Evolutionary conservation across 2,329 filamentous ascomycete species (phyloP).

Genomic region (Epichloe uncinata): DNA sequence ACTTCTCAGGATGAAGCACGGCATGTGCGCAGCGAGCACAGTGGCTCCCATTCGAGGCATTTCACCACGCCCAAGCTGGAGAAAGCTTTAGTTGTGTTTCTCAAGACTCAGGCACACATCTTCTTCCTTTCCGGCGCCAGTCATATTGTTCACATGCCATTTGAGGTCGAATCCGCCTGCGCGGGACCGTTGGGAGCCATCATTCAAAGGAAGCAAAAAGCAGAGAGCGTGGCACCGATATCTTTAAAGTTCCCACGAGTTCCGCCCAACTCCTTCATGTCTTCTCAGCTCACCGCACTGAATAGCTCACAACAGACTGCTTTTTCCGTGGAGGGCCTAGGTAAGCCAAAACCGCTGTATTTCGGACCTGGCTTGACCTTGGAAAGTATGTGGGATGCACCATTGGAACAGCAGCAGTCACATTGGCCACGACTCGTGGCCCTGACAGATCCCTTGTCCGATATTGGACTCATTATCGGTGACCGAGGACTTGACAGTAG

Average conservation of each 20-base stretch:
- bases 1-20: slow-evolving; percentile 28
- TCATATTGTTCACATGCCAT: slow-evolving; percentile 85
- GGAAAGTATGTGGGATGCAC: slow-evolving; percentile 44
- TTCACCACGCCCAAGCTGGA: slow-evolving; percentile 24
- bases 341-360: slow-evolving; percentile 39
- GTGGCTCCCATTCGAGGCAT: slow-evolving; percentile 4
- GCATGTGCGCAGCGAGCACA: background rate
- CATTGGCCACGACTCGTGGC: slow-evolving; percentile 68
- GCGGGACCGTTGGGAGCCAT: slow-evolving; percentile 72
- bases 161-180: slow-evolving; percentile 81
- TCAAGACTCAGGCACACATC: slow-evolving; percentile 86
- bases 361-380: slow-evolving; percentile 39
- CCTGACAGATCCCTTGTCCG: slow-evolving; percentile 72
- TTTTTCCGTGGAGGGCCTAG: slow-evolving; percentile 45
- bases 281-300: slow-evolving; percentile 47
- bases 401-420: slow-evolving; percentile 37
- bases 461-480: slow-evolving; percentile 70
- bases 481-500: slow-evolving; percentile 29
- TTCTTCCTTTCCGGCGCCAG: slow-evolving; percentile 81
- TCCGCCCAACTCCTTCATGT: slow-evolving; percentile 74
- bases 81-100: slow-evolving; percentile 74
- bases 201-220: slow-evolving; percentile 63
- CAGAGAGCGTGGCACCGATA: slow-evolving; percentile 35
- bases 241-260: slow-evolving; percentile 46
- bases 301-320: slow-evolving; percentile 36